Evolutionary conservation across 2,329 filamentous ascomycete genomes (phyloP).

Genomic region (Falciphora oryzae): DNA sequence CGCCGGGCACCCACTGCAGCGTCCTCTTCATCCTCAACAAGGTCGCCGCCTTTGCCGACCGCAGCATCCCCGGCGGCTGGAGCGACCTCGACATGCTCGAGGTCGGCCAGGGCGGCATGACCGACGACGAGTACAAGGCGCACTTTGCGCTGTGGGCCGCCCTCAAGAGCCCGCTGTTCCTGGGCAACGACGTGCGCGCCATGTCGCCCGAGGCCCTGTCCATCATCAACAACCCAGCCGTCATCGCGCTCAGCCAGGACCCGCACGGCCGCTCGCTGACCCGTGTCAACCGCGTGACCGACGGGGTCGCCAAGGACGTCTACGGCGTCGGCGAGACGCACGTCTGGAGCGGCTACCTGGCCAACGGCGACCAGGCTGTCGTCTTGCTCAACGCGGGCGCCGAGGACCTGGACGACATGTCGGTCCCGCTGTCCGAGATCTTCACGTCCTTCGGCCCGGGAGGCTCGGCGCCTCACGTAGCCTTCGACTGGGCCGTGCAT

Average conservation of each 20-base stretch:
- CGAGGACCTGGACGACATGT: constrained; percentile 36
- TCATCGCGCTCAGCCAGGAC: constrained; percentile 38
- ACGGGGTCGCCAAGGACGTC: constrained; percentile 11
- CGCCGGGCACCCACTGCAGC: constrained; percentile 21
- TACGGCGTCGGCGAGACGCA: constrained; percentile 16
- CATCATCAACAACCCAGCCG: constrained; percentile 35
- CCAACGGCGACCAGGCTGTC: constrained; percentile 26
- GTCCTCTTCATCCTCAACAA: constrained; percentile 24
- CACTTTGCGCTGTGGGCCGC: constrained; percentile 19
- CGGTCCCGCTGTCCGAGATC: constrained; percentile 44
- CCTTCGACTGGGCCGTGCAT: constrained; percentile 43
- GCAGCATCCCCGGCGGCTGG: constrained; percentile 14
- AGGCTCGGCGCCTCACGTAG: constrained; percentile 34
- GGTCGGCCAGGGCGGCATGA: constrained; percentile 18
- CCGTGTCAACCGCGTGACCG: constrained; percentile 8
- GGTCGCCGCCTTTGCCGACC: constrained; percentile 15
- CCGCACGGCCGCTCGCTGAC: constrained; percentile 32
- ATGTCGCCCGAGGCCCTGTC: constrained; percentile 28
- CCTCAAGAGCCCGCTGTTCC: constrained; percentile 17
- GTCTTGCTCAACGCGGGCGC: constrained; percentile 38
- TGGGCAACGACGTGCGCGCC: constrained; percentile 18
- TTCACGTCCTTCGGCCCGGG: constrained; percentile 41
- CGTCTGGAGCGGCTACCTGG: constrained; percentile 32
- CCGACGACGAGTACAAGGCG: constrained; percentile 17
- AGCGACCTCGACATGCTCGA: constrained; percentile 21